A percentile compares a stretch with the other conserved stretches of the same genome.
Conservation (phyloP, 2,329 filamentous ascomycete genomes). For the Fusarium globosum region DNA sequence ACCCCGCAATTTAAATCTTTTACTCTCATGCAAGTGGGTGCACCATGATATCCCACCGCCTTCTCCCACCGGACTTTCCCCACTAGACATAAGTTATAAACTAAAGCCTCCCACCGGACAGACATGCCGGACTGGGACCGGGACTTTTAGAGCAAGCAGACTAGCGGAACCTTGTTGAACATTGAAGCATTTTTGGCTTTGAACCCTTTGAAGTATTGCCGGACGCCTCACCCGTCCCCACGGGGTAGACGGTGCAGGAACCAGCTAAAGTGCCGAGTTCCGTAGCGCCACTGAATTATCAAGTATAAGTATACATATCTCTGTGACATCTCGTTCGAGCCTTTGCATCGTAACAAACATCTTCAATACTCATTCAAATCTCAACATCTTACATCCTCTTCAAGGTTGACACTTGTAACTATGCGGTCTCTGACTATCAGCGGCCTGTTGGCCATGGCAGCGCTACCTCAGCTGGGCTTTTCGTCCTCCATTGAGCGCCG, state of each 20-base stretch:
- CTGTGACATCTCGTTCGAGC: background rate
- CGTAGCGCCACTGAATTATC: background rate
- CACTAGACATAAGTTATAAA: background rate
- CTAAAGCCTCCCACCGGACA: background rate
- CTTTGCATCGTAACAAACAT: rapidly evolving
- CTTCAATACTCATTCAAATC: background rate
- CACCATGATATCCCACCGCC: background rate
- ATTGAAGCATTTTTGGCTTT: background rate
- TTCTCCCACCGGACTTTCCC: background rate
- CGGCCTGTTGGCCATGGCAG: background rate
- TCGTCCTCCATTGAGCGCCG: background rate
- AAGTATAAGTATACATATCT: background rate
- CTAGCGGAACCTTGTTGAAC: background rate
- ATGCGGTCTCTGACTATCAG: background rate
- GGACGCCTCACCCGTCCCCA: background rate
- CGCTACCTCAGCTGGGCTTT: background rate
- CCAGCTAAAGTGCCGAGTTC: background rate
- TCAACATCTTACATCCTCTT: background rate
- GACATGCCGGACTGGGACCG: too few species aligned
- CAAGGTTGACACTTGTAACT: background rate
- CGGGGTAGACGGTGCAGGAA: background rate
- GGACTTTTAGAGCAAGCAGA: background rate
- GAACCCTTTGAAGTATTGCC: background rate
- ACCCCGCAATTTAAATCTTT: background rate
- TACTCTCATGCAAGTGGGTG: background rate